Conservation (phyloP, 768 basidiomycete species). For the Psilocybe cyanescens region DNA sequence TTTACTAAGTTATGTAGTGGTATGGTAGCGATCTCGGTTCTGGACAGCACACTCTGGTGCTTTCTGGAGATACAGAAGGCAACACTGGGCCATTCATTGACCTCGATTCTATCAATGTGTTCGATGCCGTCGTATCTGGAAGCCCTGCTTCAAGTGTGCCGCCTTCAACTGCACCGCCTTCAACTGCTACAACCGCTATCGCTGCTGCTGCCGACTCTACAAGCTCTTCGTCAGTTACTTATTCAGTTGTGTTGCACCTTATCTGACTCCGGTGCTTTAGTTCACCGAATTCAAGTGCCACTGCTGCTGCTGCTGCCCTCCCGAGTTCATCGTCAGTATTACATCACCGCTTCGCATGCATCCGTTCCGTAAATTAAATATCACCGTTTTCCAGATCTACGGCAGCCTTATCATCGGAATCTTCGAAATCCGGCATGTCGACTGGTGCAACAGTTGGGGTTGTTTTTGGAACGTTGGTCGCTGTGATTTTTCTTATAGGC, state of each 20-base stretch:
- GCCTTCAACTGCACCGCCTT: background rate
- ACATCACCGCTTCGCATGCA: background rate
- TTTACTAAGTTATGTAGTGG: conserved; percentile 34
- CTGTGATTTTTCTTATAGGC: conserved; percentile 28
- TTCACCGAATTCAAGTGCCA: conserved; percentile 1
- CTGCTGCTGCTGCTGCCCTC: conserved; percentile 10
- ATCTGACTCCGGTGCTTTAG: background rate
- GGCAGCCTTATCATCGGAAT: background rate
- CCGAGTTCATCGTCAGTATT: conserved; percentile 17
- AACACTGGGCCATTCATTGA: conserved; percentile 45
- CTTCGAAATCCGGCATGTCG: conserved; percentile 20
- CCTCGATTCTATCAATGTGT: conserved; percentile 44
- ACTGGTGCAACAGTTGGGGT: conserved; percentile 26
- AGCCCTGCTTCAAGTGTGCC: conserved; percentile 2
- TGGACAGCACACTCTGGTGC: conserved; percentile 40
- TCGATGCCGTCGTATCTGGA: conserved; percentile 25
- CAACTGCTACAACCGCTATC: background rate
- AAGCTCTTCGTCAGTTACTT: background rate
- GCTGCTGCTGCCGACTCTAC: background rate
- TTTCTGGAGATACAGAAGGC: conserved; percentile 35
- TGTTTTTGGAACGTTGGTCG: conserved; percentile 29
- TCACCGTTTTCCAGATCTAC: background rate
- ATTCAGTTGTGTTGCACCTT: background rate
- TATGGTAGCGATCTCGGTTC: conserved; percentile 42
- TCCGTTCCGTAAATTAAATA: background rate